Evolutionary conservation across 164 flowering plant genomes (phyloP).

Genomic region (Magnolia officinalis): DNA sequence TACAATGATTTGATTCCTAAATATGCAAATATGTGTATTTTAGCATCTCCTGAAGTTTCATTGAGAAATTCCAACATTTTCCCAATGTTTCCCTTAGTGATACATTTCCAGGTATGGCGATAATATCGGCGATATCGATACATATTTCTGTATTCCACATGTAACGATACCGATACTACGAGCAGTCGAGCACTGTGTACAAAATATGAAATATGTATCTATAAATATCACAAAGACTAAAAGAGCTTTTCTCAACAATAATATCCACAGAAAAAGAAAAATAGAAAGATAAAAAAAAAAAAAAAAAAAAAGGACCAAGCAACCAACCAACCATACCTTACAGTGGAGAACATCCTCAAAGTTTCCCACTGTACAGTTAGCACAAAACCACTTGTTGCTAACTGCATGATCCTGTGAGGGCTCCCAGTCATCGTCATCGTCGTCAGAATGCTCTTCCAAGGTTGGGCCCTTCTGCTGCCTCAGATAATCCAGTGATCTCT

Average conservation of each 20-base stretch:
- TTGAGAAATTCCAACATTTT: too few relatives aligned
- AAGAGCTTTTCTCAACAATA: neutral
- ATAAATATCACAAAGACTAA: neutral
- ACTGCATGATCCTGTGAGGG: slow-evolving; percentile 39
- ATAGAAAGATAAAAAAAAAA: too few relatives aligned
- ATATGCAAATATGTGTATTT: too few relatives aligned
- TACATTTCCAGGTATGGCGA: too few relatives aligned
- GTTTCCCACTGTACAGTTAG: slow-evolving; percentile 85
- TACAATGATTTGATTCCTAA: too few relatives aligned
- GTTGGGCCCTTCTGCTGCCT: slow-evolving; percentile 46
- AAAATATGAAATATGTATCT: too few relatives aligned
- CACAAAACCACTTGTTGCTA: slow-evolving; percentile 73
- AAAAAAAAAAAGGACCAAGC: neutral
- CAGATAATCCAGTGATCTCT: slow-evolving; percentile 21
- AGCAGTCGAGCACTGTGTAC: too few relatives aligned
- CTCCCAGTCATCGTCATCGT: slow-evolving; percentile 90
- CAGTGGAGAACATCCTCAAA: slow-evolving; percentile 53
- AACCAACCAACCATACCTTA: slow-evolving; percentile 48
- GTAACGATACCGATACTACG: too few relatives aligned
- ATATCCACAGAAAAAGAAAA: neutral
- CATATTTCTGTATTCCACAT: too few relatives aligned
- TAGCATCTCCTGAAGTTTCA: too few relatives aligned
- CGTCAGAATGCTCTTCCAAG: slow-evolving; percentile 58
- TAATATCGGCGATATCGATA: too few relatives aligned
- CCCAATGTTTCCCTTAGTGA: too few relatives aligned